Evolutionary conservation across 805 yeast species (phyloP).

Genomic region (Starmerella scarabaei): DNA sequence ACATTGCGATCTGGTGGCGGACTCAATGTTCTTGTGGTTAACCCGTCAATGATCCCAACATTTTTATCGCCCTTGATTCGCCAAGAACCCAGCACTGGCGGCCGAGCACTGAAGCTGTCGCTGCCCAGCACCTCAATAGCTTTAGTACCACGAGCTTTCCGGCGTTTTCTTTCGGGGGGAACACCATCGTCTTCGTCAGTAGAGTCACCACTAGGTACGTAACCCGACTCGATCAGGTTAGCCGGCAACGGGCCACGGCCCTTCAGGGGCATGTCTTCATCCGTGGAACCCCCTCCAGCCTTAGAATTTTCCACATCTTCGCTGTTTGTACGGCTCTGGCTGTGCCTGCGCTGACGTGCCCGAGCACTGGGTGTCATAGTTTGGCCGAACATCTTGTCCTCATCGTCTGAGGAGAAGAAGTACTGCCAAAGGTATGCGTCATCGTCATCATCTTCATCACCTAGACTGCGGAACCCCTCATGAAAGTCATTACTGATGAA

Average conservation of each 20-base stretch:
- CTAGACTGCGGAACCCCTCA: constrained; percentile 12
- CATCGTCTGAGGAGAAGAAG: constrained; percentile 41
- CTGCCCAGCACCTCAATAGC: constrained; percentile 89
- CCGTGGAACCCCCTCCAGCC: constrained; percentile 2
- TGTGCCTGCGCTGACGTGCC: constrained; percentile 5
- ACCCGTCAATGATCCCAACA: constrained; percentile 88
- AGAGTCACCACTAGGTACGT: constrained; percentile 56
- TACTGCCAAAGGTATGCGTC: constrained; percentile 66
- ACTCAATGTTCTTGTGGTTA: constrained; percentile 69
- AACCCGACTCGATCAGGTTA: constrained; percentile 2
- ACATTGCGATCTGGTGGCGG: constrained; percentile 34
- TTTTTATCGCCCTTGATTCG: constrained; percentile 50
- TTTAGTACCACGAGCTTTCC: constrained; percentile 51
- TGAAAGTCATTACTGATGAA: constrained; percentile 18
- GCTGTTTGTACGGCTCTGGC: constrained; percentile 1
- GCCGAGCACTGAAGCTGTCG: constrained; percentile 69
- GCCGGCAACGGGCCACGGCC: constrained; percentile 16
- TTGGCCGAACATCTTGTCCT: constrained; percentile 21
- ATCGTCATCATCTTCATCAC: constrained; percentile 30
- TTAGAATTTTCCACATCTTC: no score
- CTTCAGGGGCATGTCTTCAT: constrained; percentile 13
- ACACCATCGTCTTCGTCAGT: constrained; percentile 85
- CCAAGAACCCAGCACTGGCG: constrained; percentile 91
- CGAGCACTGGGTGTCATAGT: constrained; percentile 8
- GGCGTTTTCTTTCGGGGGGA: constrained; percentile 44